Percentiles rank a stretch among this genome's conserved stretches.
phyloP scores from a whole-genome alignment of 345 rosid genomes.

The Capsella bursapastoris region DNA sequence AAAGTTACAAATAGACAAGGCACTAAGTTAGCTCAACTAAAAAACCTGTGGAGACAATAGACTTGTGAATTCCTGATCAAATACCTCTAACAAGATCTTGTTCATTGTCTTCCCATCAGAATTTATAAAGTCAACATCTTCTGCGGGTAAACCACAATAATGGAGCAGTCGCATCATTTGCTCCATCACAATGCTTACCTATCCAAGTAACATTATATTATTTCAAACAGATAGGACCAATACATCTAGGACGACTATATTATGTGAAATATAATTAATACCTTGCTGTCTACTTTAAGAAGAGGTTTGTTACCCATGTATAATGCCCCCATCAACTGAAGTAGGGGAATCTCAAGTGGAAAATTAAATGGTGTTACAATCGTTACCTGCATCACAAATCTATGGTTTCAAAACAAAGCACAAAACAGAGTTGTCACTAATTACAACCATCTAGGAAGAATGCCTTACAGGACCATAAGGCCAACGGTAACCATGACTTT shows the following conservation, averaged over 20 bases:
- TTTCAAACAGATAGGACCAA: conserved; percentile 1
- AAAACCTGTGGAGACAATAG: neutral
- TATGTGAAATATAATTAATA: conserved; percentile 25
- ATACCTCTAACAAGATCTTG: conserved; percentile 82
- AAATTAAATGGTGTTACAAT: conserved; percentile 96
- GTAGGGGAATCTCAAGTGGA: conserved; percentile 94
- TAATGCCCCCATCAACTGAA: conserved; percentile 97
- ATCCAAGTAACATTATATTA: conserved; percentile 24
- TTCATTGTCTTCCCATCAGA: conserved; percentile 97
- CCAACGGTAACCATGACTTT: conserved; percentile 97
- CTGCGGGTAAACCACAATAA: conserved; percentile 83
- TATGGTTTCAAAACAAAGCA: conserved; percentile 18
- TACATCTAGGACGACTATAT: neutral
- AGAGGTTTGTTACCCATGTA: conserved; percentile 98
- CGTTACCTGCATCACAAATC: conserved; percentile 67
- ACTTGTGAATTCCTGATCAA: conserved; percentile 31
- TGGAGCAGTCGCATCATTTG: conserved; percentile 95
- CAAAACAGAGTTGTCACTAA: neutral
- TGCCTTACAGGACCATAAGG: conserved; percentile 95
- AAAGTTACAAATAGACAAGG: conserved; percentile 10
- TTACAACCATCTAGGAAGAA: conserved; percentile 30
- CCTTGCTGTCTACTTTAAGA: conserved; percentile 98
- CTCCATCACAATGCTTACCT: conserved; percentile 98
- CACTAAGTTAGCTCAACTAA: neutral
- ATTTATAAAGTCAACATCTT: conserved; percentile 93